A percentile compares a stretch with the other conserved stretches of the same genome.
phyloP scores from a whole-genome alignment of 2,329 filamentous ascomycete species.

The Pseudopithomyces chartarum region DNA sequence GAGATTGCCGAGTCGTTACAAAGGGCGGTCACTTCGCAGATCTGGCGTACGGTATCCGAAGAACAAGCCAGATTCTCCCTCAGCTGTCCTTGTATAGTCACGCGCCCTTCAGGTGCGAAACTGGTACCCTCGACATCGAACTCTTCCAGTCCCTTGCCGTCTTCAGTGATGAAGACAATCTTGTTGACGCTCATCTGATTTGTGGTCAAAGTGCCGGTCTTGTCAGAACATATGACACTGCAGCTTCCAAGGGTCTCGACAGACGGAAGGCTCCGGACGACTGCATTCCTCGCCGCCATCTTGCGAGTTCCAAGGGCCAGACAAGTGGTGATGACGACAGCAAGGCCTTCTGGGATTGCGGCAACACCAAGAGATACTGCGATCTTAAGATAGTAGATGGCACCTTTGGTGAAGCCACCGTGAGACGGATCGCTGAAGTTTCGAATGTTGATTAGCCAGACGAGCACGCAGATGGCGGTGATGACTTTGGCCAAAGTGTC shows the following conservation, averaged over 20 bases:
- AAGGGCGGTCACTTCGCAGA: constrained; percentile 71
- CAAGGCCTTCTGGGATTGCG: constrained; percentile 95
- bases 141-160: constrained; percentile 77
- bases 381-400: constrained; percentile 99
- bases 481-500: constrained; percentile 97
- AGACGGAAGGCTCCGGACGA: constrained; percentile 93
- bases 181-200: constrained; percentile 99
- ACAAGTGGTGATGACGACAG: constrained; percentile 98
- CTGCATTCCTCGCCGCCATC: constrained; percentile 98
- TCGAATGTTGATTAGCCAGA: constrained; percentile 98
- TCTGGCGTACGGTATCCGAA: constrained; percentile 79
- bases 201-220: constrained; percentile 96
- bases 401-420: constrained; percentile 92
- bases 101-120: constrained; percentile 80
- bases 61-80: constrained; percentile 70
- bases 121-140: constrained; percentile 91
- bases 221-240: constrained; percentile 99
- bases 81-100: constrained; percentile 70
- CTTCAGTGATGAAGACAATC: constrained; percentile 78
- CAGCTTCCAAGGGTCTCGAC: constrained; percentile 98
- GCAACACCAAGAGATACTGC: constrained; percentile 97
- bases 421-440: constrained; percentile 96
- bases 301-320: constrained; percentile 93
- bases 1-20: constrained; percentile 89
- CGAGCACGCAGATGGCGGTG: constrained; percentile 91